Evolutionary conservation across 192 early-diverging fungal genomes (phyloP), one percentile per base, ranked within the genome.

Genomic region (Umbelopsis vinacea): DNA sequence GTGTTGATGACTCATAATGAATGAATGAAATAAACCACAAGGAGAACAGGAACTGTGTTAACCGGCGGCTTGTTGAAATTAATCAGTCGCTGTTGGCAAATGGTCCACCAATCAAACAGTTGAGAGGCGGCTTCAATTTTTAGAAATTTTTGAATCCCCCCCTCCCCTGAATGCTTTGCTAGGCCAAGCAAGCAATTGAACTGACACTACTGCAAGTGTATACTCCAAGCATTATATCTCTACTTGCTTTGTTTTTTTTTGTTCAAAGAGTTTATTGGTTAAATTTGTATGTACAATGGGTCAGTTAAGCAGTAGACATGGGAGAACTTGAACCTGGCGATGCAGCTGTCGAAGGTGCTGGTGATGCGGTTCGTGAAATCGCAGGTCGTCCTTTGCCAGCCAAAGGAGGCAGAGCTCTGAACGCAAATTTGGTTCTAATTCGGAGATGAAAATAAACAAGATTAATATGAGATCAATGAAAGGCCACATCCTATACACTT

Each of bases 351-450:
- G 70, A 55, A 2, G 70, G 54, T 60, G 52, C 23, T 26, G 52
- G 52, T 15, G 70, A 53, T 12, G 53, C 48, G 29, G 23, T 40
- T 60, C 53, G 26, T 8, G 57, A 63, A 6, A 17, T 26, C 2
- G 29, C 57, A 37, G 57, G 57, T 37, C 33, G 11, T 17, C 29
- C 29, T 63, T 63, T 63, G 19, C 72, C 70, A 21, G 68, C 66
- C 24, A 69, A 67, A 43, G 79, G 71, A 15, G 74, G 67, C 60
- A 83, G 46, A 22, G 81, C 80, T 50, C 80, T 83, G 74, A 92
- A 90, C 6, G 90, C 86, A 66, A 92, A 92, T 60, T 90, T 92
- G 35, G 90, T 92, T 66, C 88, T 85, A 82, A 6, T 29, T 2
- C 5, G 15, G n/a, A 3, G 6, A 50, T 21, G 6, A 71, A 26